Evolutionary conservation across 148 eudicot species (phyloP).

Genomic region (Spergularia marina): DNA sequence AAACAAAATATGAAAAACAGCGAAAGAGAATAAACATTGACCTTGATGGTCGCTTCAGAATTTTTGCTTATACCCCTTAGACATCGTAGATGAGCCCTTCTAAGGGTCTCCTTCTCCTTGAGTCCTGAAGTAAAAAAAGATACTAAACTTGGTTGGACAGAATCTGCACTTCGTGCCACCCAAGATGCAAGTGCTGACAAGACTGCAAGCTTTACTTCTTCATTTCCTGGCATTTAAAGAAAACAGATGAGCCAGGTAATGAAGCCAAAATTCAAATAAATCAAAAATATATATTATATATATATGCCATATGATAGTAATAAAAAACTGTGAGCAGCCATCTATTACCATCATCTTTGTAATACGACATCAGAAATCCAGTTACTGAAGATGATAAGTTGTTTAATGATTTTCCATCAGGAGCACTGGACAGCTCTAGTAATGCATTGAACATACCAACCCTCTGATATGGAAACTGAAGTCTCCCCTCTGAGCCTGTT

Average conservation of each 20-base stretch:
- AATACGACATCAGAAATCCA: conserved; percentile 65
- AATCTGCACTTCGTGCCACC: conserved; percentile 61
- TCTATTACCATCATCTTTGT: conserved; percentile 81
- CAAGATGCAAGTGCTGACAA: conserved; percentile 76
- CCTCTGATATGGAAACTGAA: conserved; percentile 96
- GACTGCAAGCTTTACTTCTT: conserved; percentile 85
- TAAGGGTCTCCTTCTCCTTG: conserved; percentile 84
- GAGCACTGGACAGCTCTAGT: conserved; percentile 70
- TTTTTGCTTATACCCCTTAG: conserved; percentile 64
- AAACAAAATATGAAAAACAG: background rate
- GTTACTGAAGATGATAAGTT: conserved; percentile 57
- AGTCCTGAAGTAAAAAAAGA: conserved; percentile 69
- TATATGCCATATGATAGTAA: conserved; percentile 7
- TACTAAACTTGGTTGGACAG: conserved; percentile 52
- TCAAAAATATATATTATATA: background rate
- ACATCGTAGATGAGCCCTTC: conserved; percentile 90
- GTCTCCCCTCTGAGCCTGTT: conserved; percentile 97
- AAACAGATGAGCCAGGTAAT: background rate
- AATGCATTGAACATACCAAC: conserved; percentile 86
- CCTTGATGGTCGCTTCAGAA: conserved; percentile 62
- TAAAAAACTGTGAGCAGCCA: background rate
- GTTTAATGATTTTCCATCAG: conserved; percentile 71
- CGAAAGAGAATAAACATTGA: conserved; percentile 17
- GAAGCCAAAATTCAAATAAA: conserved; percentile 3
- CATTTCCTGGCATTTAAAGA: conserved; percentile 62